Base-by-base conservation (phyloP, 2,329 filamentous ascomycete genomes). In the Aureobasidium leucospermi region DNA sequence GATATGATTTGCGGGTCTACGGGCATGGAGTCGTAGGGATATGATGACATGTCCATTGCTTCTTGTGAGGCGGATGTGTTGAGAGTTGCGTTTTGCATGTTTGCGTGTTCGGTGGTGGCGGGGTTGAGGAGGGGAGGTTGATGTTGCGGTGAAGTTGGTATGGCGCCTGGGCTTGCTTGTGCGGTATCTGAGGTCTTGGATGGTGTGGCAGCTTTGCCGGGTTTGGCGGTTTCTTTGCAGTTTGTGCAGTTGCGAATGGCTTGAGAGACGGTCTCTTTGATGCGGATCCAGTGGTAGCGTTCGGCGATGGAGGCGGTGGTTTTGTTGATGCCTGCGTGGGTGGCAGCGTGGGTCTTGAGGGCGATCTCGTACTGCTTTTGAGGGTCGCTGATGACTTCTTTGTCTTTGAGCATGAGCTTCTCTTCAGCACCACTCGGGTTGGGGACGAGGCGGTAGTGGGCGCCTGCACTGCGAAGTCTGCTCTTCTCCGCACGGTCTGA, bases 251-350 rank as follows among this genome's bases (percentile, higher is more conserved):
- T 93, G 67, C 89, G 87, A 74, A 97, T 96, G 67, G 96, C 92
- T 71, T 93, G 86, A 71, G 88, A 94, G 63, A 96, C 94, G 0
- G 93, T 97, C 75, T 96, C 92, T 73, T 97, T 99, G 77, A 97
- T 97, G 62, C 93, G 85, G 49, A 95, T 92, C 94, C 94, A 99
- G 75, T 97, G 94, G 71, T 93, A 96, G 69, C 87, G 88, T 70
- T 96, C 90, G 10, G 93, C 90, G 68, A 99, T 96, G 19, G 86
- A 88, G 19, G 93, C 92, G 1, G 93, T 97, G 0, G 93, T 97
- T 78, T 96, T 96, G 79, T 99, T 99, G 79, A 97, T 97, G 55
- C 94, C 94, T 6, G 88, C 90, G 70, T 99, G 94, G 43, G 86
- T 81, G 60, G 79, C 75, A 57, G 85, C 79, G 74, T 99, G 94